phyloP scores from a whole-genome alignment of 192 early-diverging fungal genomes.

The Coemansia aciculifera region DNA sequence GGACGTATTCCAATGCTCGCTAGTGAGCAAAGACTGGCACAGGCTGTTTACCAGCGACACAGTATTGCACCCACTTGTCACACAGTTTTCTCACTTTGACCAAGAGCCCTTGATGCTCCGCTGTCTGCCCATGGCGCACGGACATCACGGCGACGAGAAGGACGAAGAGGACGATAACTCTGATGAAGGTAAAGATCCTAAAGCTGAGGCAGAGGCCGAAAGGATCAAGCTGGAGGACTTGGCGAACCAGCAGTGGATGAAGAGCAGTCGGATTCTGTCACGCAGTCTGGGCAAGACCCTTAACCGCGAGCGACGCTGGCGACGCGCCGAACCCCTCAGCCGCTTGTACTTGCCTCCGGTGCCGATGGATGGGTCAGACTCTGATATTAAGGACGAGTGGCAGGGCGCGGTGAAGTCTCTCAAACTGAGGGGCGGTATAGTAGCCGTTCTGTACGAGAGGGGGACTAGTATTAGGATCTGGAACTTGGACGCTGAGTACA shows the following conservation, averaged over 20 bases:
- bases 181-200: not conserved
- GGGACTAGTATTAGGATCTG: constrained; percentile 32
- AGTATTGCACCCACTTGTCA: constrained; percentile 24
- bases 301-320: constrained; percentile 45
- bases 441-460: constrained; percentile 28
- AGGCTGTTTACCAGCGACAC: constrained; percentile 28
- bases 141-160: constrained; percentile 1
- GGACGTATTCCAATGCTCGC: constrained; percentile 41
- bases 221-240: constrained; percentile 25
- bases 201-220: constrained; percentile 2
- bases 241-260: constrained; percentile 49
- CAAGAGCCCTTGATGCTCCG: constrained; percentile 50
- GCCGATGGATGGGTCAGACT: constrained; percentile 37
- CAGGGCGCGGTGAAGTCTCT: constrained; percentile 33
- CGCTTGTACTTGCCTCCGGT: constrained; percentile 49
- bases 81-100: constrained; percentile 47
- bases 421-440: constrained; percentile 45
- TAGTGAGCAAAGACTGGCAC: constrained; percentile 33
- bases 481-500: constrained; percentile 24
- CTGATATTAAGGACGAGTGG: constrained; percentile 44
- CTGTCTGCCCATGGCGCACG: constrained; percentile 29
- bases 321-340: constrained; percentile 20
- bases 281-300: constrained; percentile 38
- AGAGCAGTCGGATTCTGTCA: constrained; percentile 24
- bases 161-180: not conserved